phyloP scores from a whole-genome alignment of 2,329 filamentous ascomycete species.

The Alternaria postmessia region DNA sequence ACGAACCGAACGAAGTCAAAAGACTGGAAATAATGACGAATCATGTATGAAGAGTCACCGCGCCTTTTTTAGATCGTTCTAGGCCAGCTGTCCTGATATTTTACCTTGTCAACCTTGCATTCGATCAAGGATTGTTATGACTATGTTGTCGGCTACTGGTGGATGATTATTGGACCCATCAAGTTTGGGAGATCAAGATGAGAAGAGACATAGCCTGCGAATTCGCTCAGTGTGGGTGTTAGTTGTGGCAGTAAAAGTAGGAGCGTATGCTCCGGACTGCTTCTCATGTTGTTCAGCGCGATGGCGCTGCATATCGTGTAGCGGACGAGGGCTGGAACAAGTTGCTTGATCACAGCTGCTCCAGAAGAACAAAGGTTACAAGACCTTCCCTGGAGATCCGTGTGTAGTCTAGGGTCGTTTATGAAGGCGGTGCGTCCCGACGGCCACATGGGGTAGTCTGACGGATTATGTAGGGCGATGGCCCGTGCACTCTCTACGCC shows the following conservation, averaged over 20 bases:
- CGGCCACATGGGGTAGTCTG: no score
- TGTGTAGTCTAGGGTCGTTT: background rate
- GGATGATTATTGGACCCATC: rapidly evolving
- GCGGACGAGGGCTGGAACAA: no score
- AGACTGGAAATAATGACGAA: background rate
- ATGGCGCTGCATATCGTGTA: no score
- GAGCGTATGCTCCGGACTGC: no score
- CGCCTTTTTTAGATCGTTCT: rapidly evolving
- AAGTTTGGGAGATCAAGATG: no score
- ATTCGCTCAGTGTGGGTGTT: no score
- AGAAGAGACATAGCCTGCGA: no score
- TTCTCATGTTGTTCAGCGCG: no score
- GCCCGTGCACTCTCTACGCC: background rate
- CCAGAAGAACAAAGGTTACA: rapidly evolving
- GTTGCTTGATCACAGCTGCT: no score
- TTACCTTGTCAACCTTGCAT: background rate
- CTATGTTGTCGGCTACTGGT: background rate
- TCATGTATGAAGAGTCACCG: background rate
- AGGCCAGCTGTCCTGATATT: background rate
- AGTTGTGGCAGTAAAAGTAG: no score
- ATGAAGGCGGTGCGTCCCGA: no score
- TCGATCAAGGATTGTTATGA: rapidly evolving
- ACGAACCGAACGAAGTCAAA: background rate
- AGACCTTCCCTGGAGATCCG: rapidly evolving
- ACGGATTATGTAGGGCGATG: background rate